Evolutionary conservation across 73 alveolate genomes (phyloP), one percentile per base, ranked within the genome.

Genomic region (Blepharisma japonicum): DNA sequence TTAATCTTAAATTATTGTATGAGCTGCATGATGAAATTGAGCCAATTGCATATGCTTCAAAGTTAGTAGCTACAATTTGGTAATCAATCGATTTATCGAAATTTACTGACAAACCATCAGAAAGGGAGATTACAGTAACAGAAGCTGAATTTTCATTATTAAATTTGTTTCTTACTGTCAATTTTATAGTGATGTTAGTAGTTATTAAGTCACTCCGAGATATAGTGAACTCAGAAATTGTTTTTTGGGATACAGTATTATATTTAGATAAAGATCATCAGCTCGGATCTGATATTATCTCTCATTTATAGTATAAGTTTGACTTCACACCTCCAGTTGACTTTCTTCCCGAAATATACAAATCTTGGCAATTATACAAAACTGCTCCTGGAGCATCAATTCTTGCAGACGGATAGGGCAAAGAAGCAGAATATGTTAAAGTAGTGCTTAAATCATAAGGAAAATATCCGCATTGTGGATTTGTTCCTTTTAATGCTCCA

Each of bases 91-190:
- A 61, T n/a, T 14, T 11, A 5, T 25, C 47, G 47, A 61, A 61
- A 20, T 18, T 25, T 18, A 25, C 47, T 61, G 49, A 18, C 5
- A 61, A 61, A 5, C 18, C 46, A 61, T 61, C 47, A 20, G 0
- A 1, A 1, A 9, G 1, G 14, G 46, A 9, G 3, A 3, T 32
- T 32, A 32, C 42, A 32, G 42, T 32, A 3, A 32, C 42, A 32
- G 42, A 32, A 32, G 47, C 11, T 20, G 50, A 14, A 61, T 25
- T 61, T 14, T 14, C 18, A 14, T 61, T 14, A 25, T 61, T 39
- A 25, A 61, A 61, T 61, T 20, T 61, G 74, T 61, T 61, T 5
- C 5, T 61, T 9, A 61, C 74, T 2, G 74, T 61, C 23, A 61
- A 25, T 2, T 0, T 61, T n/a, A 61, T 25, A 18, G 39, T 20